Evolutionary conservation across 768 basidiomycete genomes (phyloP), one percentile per base, ranked within the genome.

Genomic region (Suillus luteus): DNA sequence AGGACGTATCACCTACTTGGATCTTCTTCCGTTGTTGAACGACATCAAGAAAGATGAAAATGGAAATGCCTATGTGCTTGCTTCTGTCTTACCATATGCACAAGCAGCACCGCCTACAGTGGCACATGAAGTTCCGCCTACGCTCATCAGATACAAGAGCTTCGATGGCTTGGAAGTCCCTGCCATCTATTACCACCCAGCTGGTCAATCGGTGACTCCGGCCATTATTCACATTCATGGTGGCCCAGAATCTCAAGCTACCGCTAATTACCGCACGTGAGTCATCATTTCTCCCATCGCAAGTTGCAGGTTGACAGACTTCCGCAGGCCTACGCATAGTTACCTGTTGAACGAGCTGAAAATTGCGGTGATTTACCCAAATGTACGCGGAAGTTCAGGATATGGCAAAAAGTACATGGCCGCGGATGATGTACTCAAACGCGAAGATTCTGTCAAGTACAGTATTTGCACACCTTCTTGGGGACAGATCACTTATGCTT

Each of bases 391-490:
- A 46, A 81, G 80, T 61, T 70, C 70, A 3, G 80, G 80, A 33
- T 81, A 81, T 59, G 80, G 79, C 38, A 79, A 70, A 62, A 74
- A 65, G 58, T 81, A 78, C 67, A 70, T 78, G 73, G 70, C 77
- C 17, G 66, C 70, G 35, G 80, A 81, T 65, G 78, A 79, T 37
- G 76, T 81, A 6, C 71, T 75, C 65, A 81, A 81, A 61, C 74
- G 80, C 41, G 80, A 81, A 64, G 77, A 80, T 68, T 71, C 80
- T 0, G 78, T 81, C 66, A 81, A 76, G 80, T 81, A 55, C 55
- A 68, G 37, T 3, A 22, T 12, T 11, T 54, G n/a, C 52, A 14
- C 1, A 37, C 49, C 14, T 62, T 22, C 54, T 43, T 60, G 24
- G 38, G 10, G 46, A 31, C n/a, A 60, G 1, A 19, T 41, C 54